These are phyloP conservation scores for Irpex sp. DNA, from an alignment of 1,284 basidiomycete species.

Conservation along the genomic window DNA sequence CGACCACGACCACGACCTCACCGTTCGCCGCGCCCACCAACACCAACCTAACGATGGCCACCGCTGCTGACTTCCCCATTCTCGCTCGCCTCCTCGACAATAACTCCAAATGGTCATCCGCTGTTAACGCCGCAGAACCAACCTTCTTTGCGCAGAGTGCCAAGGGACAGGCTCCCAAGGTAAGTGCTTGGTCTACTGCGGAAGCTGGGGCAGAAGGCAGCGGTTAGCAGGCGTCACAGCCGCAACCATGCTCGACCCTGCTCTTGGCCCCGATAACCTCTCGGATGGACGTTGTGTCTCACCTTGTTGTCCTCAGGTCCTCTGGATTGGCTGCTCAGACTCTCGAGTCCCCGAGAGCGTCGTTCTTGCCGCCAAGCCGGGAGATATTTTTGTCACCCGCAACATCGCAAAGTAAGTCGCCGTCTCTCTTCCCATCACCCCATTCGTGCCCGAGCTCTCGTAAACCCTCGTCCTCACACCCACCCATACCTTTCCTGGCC, in stretches of 20 bases:
- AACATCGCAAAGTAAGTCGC: constrained; percentile 57
- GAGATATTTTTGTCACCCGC: constrained; percentile 65
- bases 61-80: constrained; percentile 5
- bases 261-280: neutral
- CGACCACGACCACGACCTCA: neutral
- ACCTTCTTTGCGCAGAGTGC: constrained; percentile 56
- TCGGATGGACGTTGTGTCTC: neutral
- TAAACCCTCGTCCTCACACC: constrained; percentile 21
- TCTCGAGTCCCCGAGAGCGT: constrained; percentile 61
- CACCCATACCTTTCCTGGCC: neutral
- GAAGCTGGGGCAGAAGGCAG: neutral
- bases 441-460: neutral
- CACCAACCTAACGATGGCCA: neutral
- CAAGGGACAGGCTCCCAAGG: constrained; percentile 70
- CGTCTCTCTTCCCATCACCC: neutral
- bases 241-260: neutral
- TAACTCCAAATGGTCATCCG: constrained; percentile 52
- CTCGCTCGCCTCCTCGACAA: constrained; percentile 43
- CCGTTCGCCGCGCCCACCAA: neutral
- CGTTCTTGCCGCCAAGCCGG: constrained; percentile 49
- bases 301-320: constrained; percentile 33
- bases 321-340: constrained; percentile 74
- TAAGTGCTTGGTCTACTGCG: constrained; percentile 21
- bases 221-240: neutral
- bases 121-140: constrained; percentile 55